A percentile compares a stretch with the other conserved stretches of the same genome.
These are phyloP conservation scores for Trichophyton schoenleinii DNA, from an alignment of 2,329 filamentous ascomycete species.

Conservation along the genomic window DNA sequence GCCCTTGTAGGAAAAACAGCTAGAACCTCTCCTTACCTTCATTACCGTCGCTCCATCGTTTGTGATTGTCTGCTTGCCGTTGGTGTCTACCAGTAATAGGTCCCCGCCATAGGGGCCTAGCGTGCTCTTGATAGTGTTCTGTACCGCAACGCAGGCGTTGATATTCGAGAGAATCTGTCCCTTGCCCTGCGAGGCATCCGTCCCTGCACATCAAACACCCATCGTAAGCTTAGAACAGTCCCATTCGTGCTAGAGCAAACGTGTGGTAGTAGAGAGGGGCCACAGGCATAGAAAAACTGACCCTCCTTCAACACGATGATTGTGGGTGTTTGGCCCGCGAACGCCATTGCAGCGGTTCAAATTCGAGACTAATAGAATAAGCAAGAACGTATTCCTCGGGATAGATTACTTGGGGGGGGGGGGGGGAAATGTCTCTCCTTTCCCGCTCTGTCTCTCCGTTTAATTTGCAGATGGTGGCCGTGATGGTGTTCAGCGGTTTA, in stretches of 20 bases:
- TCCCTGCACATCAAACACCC: slow-evolving; percentile 47
- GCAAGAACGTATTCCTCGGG: background rate
- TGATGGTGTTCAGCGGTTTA: background rate
- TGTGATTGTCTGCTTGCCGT: slow-evolving; percentile 93
- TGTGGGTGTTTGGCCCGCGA: slow-evolving; percentile 92
- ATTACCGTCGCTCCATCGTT: slow-evolving; percentile 99
- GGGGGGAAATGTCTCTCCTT: too few relatives aligned
- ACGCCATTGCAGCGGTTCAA: slow-evolving; percentile 57
- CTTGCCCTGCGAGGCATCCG: slow-evolving; percentile 92
- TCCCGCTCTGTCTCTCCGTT: too few relatives aligned
- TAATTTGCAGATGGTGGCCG: too few relatives aligned
- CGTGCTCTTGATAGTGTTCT: slow-evolving; percentile 89
- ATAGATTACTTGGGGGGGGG: background rate
- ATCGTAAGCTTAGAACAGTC: slow-evolving; percentile 14
- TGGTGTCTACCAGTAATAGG: slow-evolving; percentile 86
- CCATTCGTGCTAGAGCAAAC: background rate
- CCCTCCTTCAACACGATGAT: slow-evolving; percentile 98
- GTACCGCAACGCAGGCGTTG: slow-evolving; percentile 92
- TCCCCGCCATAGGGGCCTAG: slow-evolving; percentile 95
- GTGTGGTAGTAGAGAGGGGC: background rate
- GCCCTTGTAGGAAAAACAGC: too few relatives aligned
- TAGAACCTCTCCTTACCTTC: slow-evolving; percentile 52
- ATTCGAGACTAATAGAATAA: background rate
- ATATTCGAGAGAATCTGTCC: slow-evolving; percentile 97
- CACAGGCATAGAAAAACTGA: slow-evolving; percentile 37